phyloP scores from a whole-genome alignment of 345 rosid genomes.

The Gossypium sturtianum region DNA sequence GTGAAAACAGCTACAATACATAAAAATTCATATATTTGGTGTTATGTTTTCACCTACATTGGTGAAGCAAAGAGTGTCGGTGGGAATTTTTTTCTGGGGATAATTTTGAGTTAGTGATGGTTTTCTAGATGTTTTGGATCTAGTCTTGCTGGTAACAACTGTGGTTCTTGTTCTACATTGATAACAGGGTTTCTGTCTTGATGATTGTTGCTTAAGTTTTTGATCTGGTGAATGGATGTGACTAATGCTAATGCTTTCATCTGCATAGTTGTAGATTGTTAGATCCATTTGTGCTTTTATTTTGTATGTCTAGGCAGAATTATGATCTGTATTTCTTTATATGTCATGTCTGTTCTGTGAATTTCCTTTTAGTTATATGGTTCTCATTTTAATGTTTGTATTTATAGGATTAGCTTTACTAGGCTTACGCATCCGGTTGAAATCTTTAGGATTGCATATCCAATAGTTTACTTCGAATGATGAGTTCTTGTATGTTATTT shows the following conservation, averaged over 20 bases:
- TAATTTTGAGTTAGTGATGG: not conserved
- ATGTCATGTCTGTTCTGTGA: not conserved
- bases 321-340: not conserved
- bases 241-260: not conserved
- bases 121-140: not conserved
- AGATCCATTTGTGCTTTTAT: not conserved
- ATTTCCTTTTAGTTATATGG: not conserved
- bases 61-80: not conserved
- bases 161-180: conserved; percentile 1
- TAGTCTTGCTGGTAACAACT: not conserved
- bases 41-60: conserved; percentile 6
- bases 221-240: not conserved
- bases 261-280: not conserved
- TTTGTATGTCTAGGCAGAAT: not conserved
- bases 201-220: not conserved
- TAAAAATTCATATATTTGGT: not conserved
- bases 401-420: not conserved
- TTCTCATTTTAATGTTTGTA: not conserved
- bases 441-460: not conserved
- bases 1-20: conserved; percentile 25
- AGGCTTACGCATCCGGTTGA: not conserved
- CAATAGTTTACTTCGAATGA: not conserved
- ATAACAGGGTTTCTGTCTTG: not conserved
- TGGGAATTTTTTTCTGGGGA: not conserved
- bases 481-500: not conserved